A percentile compares a stretch with the other conserved stretches of the same genome.
Conservation (phyloP, 441 rosid species). For the Adansonia gregorii region DNA sequence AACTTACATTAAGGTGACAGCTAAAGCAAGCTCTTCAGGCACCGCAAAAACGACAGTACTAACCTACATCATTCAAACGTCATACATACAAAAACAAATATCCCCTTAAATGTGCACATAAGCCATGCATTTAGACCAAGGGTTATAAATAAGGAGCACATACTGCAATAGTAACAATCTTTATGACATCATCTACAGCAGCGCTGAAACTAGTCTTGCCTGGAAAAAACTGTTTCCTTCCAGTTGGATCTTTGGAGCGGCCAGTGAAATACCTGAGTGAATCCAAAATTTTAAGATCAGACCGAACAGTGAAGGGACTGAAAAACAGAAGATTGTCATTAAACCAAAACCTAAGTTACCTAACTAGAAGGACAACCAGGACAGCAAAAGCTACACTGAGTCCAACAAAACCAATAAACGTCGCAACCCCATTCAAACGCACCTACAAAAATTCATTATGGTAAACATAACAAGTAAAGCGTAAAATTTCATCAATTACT, state of each 20-base stretch:
- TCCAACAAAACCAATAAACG: conserved; percentile 92
- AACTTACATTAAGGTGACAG: conserved; percentile 94
- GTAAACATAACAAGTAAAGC: conserved; percentile 24
- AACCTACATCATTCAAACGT: conserved; percentile 57
- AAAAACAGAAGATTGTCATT: background rate
- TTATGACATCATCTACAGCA: conserved; percentile 73
- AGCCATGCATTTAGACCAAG: background rate
- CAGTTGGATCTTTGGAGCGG: conserved; percentile 52
- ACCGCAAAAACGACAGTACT: conserved; percentile 98
- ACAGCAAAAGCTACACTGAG: conserved; percentile 82
- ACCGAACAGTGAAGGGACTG: background rate
- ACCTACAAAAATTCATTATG: conserved; percentile 51
- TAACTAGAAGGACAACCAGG: conserved; percentile 74
- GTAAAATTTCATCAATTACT: background rate
- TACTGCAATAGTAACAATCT: conserved; percentile 89
- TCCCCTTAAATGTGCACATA: background rate
- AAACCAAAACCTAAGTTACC: conserved; percentile 46
- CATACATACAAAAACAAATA: conserved; percentile 22
- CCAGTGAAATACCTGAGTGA: conserved; percentile 79
- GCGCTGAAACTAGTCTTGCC: conserved; percentile 64
- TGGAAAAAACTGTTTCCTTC: conserved; percentile 50
- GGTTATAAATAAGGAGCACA: conserved; percentile 30
- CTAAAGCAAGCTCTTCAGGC: conserved; percentile 98
- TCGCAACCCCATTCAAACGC: conserved; percentile 93
- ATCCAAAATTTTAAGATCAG: conserved; percentile 22